Evolutionary conservation across 1,284 basidiomycete species (phyloP).

Genomic region (Tilletia horrida): DNA sequence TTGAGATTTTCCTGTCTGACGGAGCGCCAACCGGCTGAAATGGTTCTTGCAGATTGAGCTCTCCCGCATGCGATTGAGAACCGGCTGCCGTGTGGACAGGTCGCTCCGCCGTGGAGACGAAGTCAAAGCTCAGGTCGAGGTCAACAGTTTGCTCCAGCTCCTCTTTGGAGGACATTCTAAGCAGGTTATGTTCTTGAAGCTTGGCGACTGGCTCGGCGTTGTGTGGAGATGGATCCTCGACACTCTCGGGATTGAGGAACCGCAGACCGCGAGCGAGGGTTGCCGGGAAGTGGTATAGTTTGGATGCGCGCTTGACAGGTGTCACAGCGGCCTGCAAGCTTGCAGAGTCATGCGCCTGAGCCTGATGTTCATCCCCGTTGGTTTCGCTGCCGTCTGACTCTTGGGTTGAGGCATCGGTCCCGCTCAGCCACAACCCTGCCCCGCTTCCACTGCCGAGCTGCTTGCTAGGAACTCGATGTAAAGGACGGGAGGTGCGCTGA

Average conservation of each 20-base stretch:
- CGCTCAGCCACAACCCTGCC: slow-evolving; percentile 11
- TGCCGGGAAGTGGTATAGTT: slow-evolving; percentile 13
- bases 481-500: background rate
- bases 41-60: background rate
- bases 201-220: slow-evolving; percentile 6
- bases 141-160: slow-evolving; percentile 12
- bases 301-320: background rate
- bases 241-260: background rate
- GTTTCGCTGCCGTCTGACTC: too few species aligned
- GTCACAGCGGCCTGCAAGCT: background rate
- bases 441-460: slow-evolving; percentile 14
- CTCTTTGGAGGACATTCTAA: slow-evolving; percentile 11
- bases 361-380: background rate
- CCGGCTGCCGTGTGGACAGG: background rate
- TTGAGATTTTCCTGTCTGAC: background rate
- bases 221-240: background rate
- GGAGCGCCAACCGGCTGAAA: background rate
- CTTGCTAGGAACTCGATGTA: slow-evolving; percentile 12
- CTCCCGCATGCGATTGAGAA: background rate
- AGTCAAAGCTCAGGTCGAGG: slow-evolving; percentile 18
- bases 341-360: background rate
- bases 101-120: slow-evolving; percentile 1
- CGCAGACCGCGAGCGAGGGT: slow-evolving; percentile 12
- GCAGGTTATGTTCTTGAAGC: slow-evolving; percentile 14
- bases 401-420: too few species aligned